These are phyloP conservation scores for Chlorella vulgaris DNA, from an alignment of 139 green algal species.

Conservation along the genomic window DNA sequence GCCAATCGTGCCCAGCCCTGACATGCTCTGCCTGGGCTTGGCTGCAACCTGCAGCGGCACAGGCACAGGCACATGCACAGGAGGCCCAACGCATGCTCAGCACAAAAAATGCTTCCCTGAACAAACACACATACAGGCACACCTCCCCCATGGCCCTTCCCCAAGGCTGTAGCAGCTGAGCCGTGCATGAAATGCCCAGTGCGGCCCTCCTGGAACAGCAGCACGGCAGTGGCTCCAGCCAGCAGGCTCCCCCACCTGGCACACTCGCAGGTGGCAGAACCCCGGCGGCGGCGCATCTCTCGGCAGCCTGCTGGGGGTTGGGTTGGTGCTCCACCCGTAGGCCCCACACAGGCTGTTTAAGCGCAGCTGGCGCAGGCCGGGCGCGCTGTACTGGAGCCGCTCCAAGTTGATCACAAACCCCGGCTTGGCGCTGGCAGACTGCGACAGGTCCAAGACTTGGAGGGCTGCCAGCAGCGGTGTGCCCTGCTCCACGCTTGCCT, in stretches of 20 bases:
- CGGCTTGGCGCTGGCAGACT: slow-evolving; percentile 19
- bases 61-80: no score
- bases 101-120: no score
- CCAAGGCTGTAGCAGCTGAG: not conserved
- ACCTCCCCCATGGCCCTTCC: no score
- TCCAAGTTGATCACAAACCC: slow-evolving; percentile 26
- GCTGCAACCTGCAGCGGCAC: slow-evolving; percentile 28
- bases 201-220: not conserved
- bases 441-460: slow-evolving; percentile 10
- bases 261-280: not conserved
- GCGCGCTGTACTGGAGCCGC: slow-evolving; percentile 18
- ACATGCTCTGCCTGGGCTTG: slow-evolving; percentile 6
- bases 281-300: not conserved
- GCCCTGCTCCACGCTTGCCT: slow-evolving; percentile 17
- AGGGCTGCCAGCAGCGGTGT: slow-evolving; percentile 33
- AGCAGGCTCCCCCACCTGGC: not conserved
- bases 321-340: slow-evolving; percentile 2
- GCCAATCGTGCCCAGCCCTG: slow-evolving; percentile 6
- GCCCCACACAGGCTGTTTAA: slow-evolving; percentile 32
- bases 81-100: no score
- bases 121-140: no score
- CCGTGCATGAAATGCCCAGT: not conserved
- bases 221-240: no score
- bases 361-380: not conserved
- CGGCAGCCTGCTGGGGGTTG: not conserved